phyloP scores from a whole-genome alignment of 2,329 filamentous ascomycete genomes.

The Amesomyces nigricolor region DNA sequence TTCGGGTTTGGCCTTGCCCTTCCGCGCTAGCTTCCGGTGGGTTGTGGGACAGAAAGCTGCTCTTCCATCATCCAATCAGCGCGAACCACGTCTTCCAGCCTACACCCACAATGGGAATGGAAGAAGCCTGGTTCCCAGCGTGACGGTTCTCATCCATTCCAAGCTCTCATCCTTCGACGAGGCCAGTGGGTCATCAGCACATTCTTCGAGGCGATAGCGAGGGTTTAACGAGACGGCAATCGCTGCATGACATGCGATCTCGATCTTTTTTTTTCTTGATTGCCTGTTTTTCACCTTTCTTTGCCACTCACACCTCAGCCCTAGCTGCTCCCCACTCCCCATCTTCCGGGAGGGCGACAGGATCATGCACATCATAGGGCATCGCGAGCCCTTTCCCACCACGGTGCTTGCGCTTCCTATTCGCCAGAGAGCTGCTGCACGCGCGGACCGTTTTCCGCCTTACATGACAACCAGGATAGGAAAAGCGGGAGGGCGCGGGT shows the following conservation, averaged over 20 bases:
- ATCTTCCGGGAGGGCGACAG: slow-evolving; percentile 20
- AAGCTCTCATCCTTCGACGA: slow-evolving; percentile 14
- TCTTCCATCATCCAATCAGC: slow-evolving; percentile 30
- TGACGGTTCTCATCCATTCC: slow-evolving; percentile 19
- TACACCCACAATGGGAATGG: slow-evolving; percentile 26
- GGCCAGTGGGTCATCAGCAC: slow-evolving; percentile 12
- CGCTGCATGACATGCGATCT: neutral
- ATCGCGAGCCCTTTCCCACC: slow-evolving; percentile 19
- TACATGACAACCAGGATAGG: slow-evolving; percentile 28
- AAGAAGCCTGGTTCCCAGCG: slow-evolving; percentile 20
- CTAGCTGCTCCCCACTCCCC: slow-evolving; percentile 8
- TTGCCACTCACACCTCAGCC: slow-evolving; percentile 9
- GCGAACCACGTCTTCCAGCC: slow-evolving; percentile 32
- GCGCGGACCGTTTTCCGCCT: slow-evolving; percentile 36
- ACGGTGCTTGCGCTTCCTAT: slow-evolving; percentile 23
- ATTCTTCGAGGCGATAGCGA: neutral
- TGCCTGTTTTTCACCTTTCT: neutral
- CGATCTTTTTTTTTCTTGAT: neutral
- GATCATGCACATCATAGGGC: slow-evolving; percentile 28
- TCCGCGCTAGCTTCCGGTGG: slow-evolving; percentile 28
- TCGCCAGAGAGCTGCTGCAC: slow-evolving; percentile 29
- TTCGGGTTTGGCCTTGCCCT: slow-evolving; percentile 29
- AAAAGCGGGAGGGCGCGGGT: slow-evolving; percentile 17
- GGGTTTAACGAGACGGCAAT: neutral
- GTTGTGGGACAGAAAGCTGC: slow-evolving; percentile 28